Evolutionary conservation across 2,329 filamentous ascomycete genomes (phyloP), one percentile per base, ranked within the genome.

Genomic region (Penicillium verrucosum): DNA sequence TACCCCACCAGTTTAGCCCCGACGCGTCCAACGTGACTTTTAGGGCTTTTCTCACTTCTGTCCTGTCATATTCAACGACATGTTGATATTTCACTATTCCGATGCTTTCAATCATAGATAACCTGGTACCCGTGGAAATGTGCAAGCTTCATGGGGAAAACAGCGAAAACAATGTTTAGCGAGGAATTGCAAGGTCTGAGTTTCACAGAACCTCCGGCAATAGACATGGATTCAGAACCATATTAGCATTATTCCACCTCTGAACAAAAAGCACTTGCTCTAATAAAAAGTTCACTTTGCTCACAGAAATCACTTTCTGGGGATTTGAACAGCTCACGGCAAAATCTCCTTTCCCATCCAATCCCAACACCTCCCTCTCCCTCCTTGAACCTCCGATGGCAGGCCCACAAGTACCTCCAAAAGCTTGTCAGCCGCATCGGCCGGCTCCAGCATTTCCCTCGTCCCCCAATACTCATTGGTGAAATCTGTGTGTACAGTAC

Each of bases 401-500:
- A 83, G 72, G 5, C 72, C 69, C 37, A 72, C 74, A 5, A 88
- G 72, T 8, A 92, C 84, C 34, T 81, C 77, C 27, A 87, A 70
- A 73, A 94, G 73, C 70, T 80, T 82, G 75, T 84, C 82, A 0
- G 84, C 89, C 21, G 88, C 85, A 67, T 82, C 86, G 59, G 87
- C 85, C 1, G 85, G 79, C 57, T 80, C 83, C 63, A 93, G 86
- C 63, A 94, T 74, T 72, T 87, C 85, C 63, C 88, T 85, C 40
- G 79, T 83, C 0, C 68, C 77, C 89, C 89, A 93, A 68, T 89
- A 94, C 42, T 85, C 85, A 66, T 79, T 81, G 60, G 86, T 90
- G 59, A 95, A 75, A 10, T 82, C 86, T 49, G 90, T 94, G 76
- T 82, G 86, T 47, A 94, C 89, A 1, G 90, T 94, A 3, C 90